Base-by-base conservation (phyloP, 495 filamentous ascomycete genomes). In the Daldinia bambusicola region DNA sequence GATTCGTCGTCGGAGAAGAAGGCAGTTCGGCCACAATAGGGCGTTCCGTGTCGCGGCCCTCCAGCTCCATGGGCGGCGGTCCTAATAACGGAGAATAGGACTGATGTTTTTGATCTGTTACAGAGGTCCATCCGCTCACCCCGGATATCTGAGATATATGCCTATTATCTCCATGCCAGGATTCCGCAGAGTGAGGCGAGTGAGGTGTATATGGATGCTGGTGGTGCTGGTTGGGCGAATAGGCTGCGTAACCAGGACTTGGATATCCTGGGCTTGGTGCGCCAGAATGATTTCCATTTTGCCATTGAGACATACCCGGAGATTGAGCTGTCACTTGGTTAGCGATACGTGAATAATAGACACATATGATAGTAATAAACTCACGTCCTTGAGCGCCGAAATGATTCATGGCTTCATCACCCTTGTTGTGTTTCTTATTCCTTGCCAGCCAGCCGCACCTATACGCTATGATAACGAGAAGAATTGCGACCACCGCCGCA, bases 371-470 rank as follows among this genome's bases (percentile, higher is more conserved):
- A 7, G 31, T n/a, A 48, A 18, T 36, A 60, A 14, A 61, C 63
- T 56, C 6, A 68, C 64, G 59, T 31, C 45, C 53, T 61, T n/a
- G 57, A 22, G 55, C 6, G n/a, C 37, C 26, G 31, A 56, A 45
- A 9, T 72, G 45, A 12, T n/a, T 67, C 14, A 13, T 14, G 10
- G 30, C 10, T 30, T 55, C 55, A 6, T 69, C 52, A 22, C 53
- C 58, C 20, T 66, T 73, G 55, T 59, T 48, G 13, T 69, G 55
- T 14, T 66, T 73, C 43, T 13, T 66, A 7, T 48, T 26, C 20
- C 55, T 67, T 55, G 64, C 65, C 13, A 73, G 22, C 70, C 70
- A 73, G 22, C 70, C 70, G 20, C 61, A 66, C 53, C 61, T 62
- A 14, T 73, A 73, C 2, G 70, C 66, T 14, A 69, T 0, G 16